Evolutionary conservation across 2,329 filamentous ascomycete species (phyloP), one percentile per base, ranked within the genome.

Genomic region (Cercospora sp.): DNA sequence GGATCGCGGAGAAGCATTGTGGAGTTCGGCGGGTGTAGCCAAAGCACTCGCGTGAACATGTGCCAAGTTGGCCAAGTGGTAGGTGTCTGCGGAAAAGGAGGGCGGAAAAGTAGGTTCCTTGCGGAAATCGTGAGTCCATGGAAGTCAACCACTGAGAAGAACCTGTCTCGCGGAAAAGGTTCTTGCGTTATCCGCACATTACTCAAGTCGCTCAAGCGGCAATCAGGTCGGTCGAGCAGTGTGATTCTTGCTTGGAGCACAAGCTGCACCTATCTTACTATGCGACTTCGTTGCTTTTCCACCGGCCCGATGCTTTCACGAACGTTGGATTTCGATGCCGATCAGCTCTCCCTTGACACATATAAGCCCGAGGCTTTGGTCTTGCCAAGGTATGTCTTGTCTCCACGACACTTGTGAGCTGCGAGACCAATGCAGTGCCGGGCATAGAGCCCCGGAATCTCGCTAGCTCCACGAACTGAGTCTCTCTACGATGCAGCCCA

Each of bases 1-100:
- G 31, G 57, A 60, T 26, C 30, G 57, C 20, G 57, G 57, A 60
- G 57, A 60, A 60, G 57, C n/a, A 20, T 36, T 31, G 28, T 31
- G 18, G 26, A 60, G 57, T n/a, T 30, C 12, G 57, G 12, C n/a
- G 30, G 16, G 28, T 23, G 26, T 60, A 36, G 28, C 26, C 57
- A 60, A 16, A 60, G 57, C 26, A 30, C 28, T 60, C 57, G 30
- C 30, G 57, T 60, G 57, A 39, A 33, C 57, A 20, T 39, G 12
- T 36, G 57, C 31, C 57, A 60, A 60, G 31, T 20, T 31, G 18
- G 30, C 42, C 42, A 48, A 48, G 42, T 20, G 42, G 13, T 18
- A 48, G 42, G n/a, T 4, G 42, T 48, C 42, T 48, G 18, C 42
- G 42, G 42, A 48, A 48, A 48, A 48, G 42, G 18, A 23, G 18